A percentile compares a stretch with the other conserved stretches of the same genome.
Evolutionary conservation across 2,329 filamentous ascomycete species (phyloP).

Genomic region (Xylaria hypoxylon): DNA sequence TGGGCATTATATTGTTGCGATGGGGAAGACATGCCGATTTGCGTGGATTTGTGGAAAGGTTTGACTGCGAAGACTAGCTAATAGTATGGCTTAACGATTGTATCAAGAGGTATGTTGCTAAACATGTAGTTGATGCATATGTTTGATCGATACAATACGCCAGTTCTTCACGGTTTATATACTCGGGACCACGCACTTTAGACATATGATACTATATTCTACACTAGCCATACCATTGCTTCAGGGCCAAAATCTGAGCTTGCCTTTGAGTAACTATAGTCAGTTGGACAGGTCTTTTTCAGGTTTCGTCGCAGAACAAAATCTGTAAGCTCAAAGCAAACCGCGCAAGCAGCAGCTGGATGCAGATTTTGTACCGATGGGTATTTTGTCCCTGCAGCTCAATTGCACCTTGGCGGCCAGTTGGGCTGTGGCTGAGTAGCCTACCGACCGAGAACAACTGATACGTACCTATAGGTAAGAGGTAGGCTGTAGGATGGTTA

Average conservation of each 20-base stretch:
- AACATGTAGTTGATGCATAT: neutral
- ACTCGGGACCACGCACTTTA: neutral
- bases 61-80: neutral
- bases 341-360: too few relatives aligned
- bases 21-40: slow-evolving; percentile 4
- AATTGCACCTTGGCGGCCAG: neutral
- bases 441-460: neutral
- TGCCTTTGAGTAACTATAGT: neutral
- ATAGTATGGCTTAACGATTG: neutral
- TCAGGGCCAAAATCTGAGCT: slow-evolving; percentile 8
- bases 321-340: too few relatives aligned
- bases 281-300: neutral
- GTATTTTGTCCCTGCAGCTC: too few relatives aligned
- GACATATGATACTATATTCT: neutral
- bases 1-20: neutral
- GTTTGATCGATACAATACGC: neutral
- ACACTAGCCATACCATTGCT: neutral
- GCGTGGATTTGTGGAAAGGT: neutral
- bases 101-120: neutral
- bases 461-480: slow-evolving; percentile 6
- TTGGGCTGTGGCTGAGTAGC: neutral
- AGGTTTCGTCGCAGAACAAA: slow-evolving; percentile 4
- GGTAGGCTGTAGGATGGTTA: neutral
- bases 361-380: slow-evolving; percentile 7
- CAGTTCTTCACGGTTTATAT: neutral